A percentile compares a stretch with the other conserved stretches of the same genome.
Evolutionary conservation across 805 yeast species (phyloP).

Genomic region (Spathaspora boniae): DNA sequence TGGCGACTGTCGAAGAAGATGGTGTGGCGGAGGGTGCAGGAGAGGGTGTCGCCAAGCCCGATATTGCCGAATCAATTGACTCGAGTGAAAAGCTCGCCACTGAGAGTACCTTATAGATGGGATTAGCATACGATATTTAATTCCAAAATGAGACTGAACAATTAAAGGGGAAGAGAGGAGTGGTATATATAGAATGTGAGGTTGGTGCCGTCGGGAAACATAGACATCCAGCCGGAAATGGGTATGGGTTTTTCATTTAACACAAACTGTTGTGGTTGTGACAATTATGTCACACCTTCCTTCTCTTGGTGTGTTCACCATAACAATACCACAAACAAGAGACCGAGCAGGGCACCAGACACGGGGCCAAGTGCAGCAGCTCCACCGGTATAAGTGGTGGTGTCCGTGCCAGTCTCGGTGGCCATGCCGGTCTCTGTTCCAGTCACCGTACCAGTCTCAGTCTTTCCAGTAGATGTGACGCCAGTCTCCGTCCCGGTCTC

Average conservation of each 20-base stretch:
- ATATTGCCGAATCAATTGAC: slow-evolving; percentile 10
- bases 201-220: no score
- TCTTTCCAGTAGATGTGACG: slow-evolving; percentile 1
- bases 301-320: neutral
- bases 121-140: no score
- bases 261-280: neutral
- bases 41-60: slow-evolving; percentile 2
- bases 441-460: slow-evolving; percentile 1
- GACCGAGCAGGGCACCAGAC: neutral
- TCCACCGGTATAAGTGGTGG: neutral
- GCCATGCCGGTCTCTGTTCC: neutral
- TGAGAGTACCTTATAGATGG: slow-evolving; percentile 8
- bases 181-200: no score
- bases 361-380: neutral
- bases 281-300: no score
- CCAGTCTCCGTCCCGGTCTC: slow-evolving; percentile 3
- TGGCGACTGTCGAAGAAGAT: neutral
- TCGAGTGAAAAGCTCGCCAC: slow-evolving; percentile 4
- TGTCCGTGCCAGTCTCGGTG: slow-evolving; percentile 3
- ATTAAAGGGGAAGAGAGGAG: no score
- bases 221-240: no score
- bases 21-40: neutral
- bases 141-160: no score
- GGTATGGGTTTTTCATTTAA: no score
- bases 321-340: no score